Conservation (phyloP, 192 early-diverging fungal genomes). For the Backusella parvicylindrica region DNA sequence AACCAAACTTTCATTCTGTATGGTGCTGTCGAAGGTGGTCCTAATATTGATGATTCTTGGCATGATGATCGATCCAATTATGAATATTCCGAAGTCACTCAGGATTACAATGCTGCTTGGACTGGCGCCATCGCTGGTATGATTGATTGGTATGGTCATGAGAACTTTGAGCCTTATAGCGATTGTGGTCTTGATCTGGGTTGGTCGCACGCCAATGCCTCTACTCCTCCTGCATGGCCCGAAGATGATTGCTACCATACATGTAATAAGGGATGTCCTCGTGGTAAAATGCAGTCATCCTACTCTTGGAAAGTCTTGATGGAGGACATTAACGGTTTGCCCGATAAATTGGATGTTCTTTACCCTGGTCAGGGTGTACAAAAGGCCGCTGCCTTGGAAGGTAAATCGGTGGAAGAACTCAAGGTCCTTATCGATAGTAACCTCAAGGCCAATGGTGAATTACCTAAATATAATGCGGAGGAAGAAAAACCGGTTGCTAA, state of each 20-base stretch:
- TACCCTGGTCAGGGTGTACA: slow-evolving; percentile 18
- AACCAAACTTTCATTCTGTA: slow-evolving; percentile 49
- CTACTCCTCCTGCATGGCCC: slow-evolving; percentile 30
- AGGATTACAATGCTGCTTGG: slow-evolving; percentile 40
- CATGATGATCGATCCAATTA: slow-evolving; percentile 48
- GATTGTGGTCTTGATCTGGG: slow-evolving; percentile 38
- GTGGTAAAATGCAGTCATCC: slow-evolving; percentile 29
- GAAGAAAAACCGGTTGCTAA: not conserved
- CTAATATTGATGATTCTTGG: slow-evolving; percentile 50
- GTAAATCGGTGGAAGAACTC: slow-evolving; percentile 5
- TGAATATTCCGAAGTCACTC: slow-evolving; percentile 48
- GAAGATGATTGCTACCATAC: slow-evolving; percentile 41
- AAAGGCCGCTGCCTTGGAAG: slow-evolving; percentile 11
- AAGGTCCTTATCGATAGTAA: not conserved
- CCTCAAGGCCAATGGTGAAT: not conserved
- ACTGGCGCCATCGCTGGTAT: slow-evolving; percentile 34
- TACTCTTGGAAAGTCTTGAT: slow-evolving; percentile 30
- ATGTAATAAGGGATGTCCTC: slow-evolving; percentile 35
- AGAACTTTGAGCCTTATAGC: slow-evolving; percentile 33
- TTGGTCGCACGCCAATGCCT: slow-evolving; percentile 35
- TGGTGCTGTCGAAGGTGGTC: slow-evolving; percentile 57
- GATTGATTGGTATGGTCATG: slow-evolving; percentile 34
- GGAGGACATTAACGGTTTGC: not conserved
- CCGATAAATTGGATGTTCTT: not conserved
- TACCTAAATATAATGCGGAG: not conserved